Evolutionary conservation across 768 basidiomycete genomes (phyloP), one percentile per base, ranked within the genome.

Genomic region (Boletales sp.): DNA sequence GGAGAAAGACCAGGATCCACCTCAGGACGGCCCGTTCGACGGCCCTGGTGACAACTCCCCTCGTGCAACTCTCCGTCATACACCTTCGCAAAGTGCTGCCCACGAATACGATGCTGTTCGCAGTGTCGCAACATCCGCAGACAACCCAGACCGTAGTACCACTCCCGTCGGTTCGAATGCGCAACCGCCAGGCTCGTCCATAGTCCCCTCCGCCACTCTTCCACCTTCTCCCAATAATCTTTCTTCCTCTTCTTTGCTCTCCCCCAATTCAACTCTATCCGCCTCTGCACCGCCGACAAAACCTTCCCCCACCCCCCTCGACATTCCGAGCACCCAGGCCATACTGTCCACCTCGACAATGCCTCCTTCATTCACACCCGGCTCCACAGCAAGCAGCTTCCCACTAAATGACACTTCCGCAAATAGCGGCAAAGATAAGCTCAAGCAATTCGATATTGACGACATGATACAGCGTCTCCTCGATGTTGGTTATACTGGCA

Each of bases 391-490:
- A 19, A 73, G 68, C 44, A 72, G 68, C 43, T 71, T 73, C 54
- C 66, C 68, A 0, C 56, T 68, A 37, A 68, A 62, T 15, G 74
- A 77, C 34, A 50, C 77, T 50, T 37, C 62, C n/a, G 75, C 73
- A 30, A 63, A 63, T 27, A 63, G 65, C 40, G 75, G 66, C 45
- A 84, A 81, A 68, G 81, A 80, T 47, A 84, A 78, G 69, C 72
- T 75, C 51, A 83, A 79, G 64, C 83, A 81, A 40, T 76, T 97
- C 59, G 97, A 99, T 69, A 83, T 98, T 50, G 95, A 98, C 71
- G 94, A 97, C 69, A 97, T 98, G 90, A 98, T 99, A 63, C 86
- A 89, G 64, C 84, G 95, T 44, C 80, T 99, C 40, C 77, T 99
- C 56, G 94, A 97, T 60, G 93, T 97, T 8, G 97, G 95, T 5